These are phyloP conservation scores for Pseudofabraea citricarpa DNA, from an alignment of 2,329 filamentous ascomycete genomes.

Conservation along the genomic window DNA sequence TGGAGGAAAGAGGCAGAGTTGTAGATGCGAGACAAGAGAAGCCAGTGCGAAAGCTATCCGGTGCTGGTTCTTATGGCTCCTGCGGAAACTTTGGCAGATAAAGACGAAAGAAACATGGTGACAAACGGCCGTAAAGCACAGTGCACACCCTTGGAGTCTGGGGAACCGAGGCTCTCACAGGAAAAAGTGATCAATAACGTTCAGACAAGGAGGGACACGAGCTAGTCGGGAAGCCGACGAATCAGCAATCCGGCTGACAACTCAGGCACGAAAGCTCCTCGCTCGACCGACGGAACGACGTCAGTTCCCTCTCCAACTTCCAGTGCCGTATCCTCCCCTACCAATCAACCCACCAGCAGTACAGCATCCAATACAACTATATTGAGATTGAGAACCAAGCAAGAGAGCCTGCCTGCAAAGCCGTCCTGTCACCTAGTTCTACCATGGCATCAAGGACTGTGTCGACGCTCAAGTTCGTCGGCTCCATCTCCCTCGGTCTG, in stretches of 20 bases:
- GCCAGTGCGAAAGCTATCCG: too few species aligned
- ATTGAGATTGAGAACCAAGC: background rate
- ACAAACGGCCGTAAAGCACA: conserved; percentile 4
- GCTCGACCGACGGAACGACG: too few species aligned
- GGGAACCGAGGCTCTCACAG: background rate
- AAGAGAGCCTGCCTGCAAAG: background rate
- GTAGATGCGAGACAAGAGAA: background rate
- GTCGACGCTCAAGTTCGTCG: conserved; percentile 84
- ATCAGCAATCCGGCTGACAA: background rate
- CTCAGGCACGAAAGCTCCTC: conserved; percentile 10
- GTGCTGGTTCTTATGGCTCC: conserved; percentile 1
- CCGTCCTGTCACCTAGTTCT: conserved; percentile 27
- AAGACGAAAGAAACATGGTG: too few species aligned
- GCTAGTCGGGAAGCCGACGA: too few species aligned
- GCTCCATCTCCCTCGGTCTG: conserved; percentile 82
- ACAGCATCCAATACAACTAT: background rate
- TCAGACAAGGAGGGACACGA: too few species aligned
- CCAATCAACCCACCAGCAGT: too few species aligned
- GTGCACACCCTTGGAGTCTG: conserved; percentile 1
- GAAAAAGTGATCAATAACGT: background rate
- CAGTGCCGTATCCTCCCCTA: too few species aligned
- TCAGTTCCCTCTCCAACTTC: too few species aligned
- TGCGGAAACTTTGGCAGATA: too few species aligned
- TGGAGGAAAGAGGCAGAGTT: background rate
- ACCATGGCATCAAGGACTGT: conserved; percentile 64